Base-by-base conservation (phyloP, 495 filamentous ascomycete species). In the Talaromyces wortmannii region DNA sequence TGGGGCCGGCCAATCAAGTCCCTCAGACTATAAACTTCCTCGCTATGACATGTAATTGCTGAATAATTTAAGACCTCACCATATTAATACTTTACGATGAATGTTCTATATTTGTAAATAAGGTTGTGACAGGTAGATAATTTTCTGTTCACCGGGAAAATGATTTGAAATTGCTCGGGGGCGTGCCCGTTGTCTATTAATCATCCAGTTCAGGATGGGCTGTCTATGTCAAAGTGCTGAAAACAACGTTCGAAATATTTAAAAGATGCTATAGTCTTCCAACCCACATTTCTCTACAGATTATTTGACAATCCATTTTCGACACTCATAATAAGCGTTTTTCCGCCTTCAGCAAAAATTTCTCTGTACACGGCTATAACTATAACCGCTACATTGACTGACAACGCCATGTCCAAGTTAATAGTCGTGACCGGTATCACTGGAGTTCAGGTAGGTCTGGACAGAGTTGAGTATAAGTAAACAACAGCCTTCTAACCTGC, bases 401-500 rank as follows among this genome's bases (percentile, higher is more conserved):
- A 48, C 46, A 29, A 48, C 46, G n/a, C 16, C 16, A 48, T 48
- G 46, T 48, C 46, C 15, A 48, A 48, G 7, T 29, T 48, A 48
- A 48, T 48, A 30, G 46, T 48, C 29, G 17, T 48, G 1, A 48
- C 46, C 1, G 46, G 46, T 29, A 48, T 48, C 46, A 48, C 46
- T 16, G 46, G 46, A 8, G 46, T 48, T 48, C 46, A 48, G 46
- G 46, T 48, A 48, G 7, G 46, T 48, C 29, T 31, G 46, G 2
- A 48, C 7, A 45, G 44, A 5, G 7, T 15, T 29, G 31, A 16
- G 5, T 48, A 8, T 29, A 10, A 48, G 16, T 17, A 10, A 3
- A 32, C 33, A 40, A 46, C 31, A 32, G 50, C 52, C 69, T 31
- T 29, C 46, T 48, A 48, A 48, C n/a, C 1, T 48, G 29, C n/a